Base-by-base conservation (phyloP, 495 filamentous ascomycete genomes). In the Annulohypoxylon nitens region DNA sequence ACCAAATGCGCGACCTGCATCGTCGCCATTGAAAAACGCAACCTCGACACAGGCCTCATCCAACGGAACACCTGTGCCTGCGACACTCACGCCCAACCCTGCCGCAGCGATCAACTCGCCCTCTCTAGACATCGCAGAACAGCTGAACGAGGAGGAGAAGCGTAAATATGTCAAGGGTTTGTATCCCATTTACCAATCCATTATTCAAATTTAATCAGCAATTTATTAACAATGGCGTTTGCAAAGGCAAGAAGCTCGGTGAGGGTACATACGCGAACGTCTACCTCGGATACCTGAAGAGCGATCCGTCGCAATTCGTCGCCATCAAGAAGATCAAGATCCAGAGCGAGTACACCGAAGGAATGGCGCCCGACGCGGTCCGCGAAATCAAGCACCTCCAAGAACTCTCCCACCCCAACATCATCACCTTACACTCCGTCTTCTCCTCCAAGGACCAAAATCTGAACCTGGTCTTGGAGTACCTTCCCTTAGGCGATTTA, bases 321-420 rank as follows among this genome's bases (percentile, higher is more conserved):
- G 97, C 97, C 64, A 98, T 99, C 80, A 99, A 99, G 78, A 98
- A 98, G 83, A 97, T 99, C 84, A 98, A 98, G 80, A 87, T 97
- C 74, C 93, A 95, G 76, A 88, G 90, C 12, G 93, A 97, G 76
- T 88, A 87, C 76, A 83, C 80, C 0, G 94, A 97, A 78, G 97
- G 97, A 63, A 88, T 99, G 73, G 89, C 93, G 12, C 93, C 95
- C 84, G 97, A 99, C 81, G 93, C 95, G 14, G 91, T 98, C 71
- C 93, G 97, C 67, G 97, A 99, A 84, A 89, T 98, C 76, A 97
- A 96, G 77, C 92, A 93, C 80, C 87, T 99, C 8, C 95, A 97
- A 78, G 97, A 99, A 81, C 87, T 99, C n/a, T 91, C 89, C 9
- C 96, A 99, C 79, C 93, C 94, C 2, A 98, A 98, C 81, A 93